Percentiles rank a stretch among this genome's conserved stretches.
Conservation (phyloP, 1,284 basidiomycete genomes). For the Abortiporus biennis region DNA sequence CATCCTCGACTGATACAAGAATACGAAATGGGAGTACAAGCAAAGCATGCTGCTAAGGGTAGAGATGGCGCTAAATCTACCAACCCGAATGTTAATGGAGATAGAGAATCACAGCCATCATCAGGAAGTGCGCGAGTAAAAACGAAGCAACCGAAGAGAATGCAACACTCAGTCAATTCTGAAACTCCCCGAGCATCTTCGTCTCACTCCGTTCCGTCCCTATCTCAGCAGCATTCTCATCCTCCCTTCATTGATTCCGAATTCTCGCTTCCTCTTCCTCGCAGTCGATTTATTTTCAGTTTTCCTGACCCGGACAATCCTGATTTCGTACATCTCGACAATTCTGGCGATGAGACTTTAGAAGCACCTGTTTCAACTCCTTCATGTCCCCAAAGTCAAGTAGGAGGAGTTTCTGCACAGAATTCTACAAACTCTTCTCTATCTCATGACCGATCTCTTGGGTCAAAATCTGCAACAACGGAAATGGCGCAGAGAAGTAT, state of each 20-base stretch:
- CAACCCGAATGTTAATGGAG: no score
- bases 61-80: no score
- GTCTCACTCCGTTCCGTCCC: not conserved
- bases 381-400: not conserved
- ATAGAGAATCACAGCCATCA: slow-evolving; percentile 6
- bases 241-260: slow-evolving; percentile 10
- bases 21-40: slow-evolving; percentile 17
- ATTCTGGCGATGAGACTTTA: slow-evolving; percentile 8
- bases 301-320: slow-evolving; percentile 24
- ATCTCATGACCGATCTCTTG: not conserved
- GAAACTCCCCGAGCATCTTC: not conserved
- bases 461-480: not conserved
- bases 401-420: not conserved
- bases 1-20: slow-evolving; percentile 34
- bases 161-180: slow-evolving; percentile 1
- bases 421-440: not conserved
- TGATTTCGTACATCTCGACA: slow-evolving; percentile 16
- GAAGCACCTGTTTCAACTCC: no score
- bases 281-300: slow-evolving; percentile 20
- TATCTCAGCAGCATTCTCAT: slow-evolving; percentile 6
- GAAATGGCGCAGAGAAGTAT: no score
- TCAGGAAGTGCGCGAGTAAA: slow-evolving; percentile 10
- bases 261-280: slow-evolving; percentile 12
- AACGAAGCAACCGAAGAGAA: not conserved
- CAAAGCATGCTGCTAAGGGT: slow-evolving; percentile 13